Percentiles rank a stretch among this genome's conserved stretches.
Evolutionary conservation across 176 grass and related monocot species (phyloP).

Genomic region (Phoenix roebelenii): DNA sequence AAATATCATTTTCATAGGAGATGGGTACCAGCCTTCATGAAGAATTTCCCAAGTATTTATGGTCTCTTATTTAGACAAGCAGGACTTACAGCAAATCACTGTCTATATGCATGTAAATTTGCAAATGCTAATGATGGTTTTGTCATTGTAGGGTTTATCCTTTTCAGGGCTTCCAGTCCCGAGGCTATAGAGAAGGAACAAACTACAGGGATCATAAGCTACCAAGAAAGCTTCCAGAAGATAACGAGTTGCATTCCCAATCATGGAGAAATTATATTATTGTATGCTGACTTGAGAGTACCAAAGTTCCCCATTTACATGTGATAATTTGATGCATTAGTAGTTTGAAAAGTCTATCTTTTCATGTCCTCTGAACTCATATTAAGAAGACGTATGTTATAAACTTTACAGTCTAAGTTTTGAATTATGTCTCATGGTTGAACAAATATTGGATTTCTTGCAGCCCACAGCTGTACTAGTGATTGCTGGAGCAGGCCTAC

Average conservation of each 20-base stretch:
- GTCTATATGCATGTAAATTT: too few species aligned
- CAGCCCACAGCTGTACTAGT: slow-evolving; percentile 64
- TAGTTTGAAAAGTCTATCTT: too few species aligned
- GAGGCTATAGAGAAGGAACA: slow-evolving; percentile 39
- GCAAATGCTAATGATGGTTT: neutral
- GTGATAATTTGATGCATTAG: slow-evolving; percentile 1
- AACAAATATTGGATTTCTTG: slow-evolving; percentile 23
- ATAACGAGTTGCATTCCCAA: slow-evolving; percentile 30
- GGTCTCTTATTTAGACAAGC: too few species aligned
- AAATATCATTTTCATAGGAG: too few species aligned
- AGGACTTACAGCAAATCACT: too few species aligned
- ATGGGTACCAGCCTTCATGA: too few species aligned
- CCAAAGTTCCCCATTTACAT: slow-evolving; percentile 14
- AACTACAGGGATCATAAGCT: slow-evolving; percentile 34
- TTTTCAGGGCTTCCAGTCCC: slow-evolving; percentile 18
- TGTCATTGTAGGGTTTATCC: slow-evolving; percentile 18
- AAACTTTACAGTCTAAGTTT: neutral
- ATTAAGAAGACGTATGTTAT: neutral
- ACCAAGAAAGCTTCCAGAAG: slow-evolving; percentile 44
- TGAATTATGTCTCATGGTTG: neutral
- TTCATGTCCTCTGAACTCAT: too few species aligned
- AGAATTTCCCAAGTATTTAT: too few species aligned
- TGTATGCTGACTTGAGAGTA: slow-evolving; percentile 36
- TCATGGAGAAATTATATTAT: slow-evolving; percentile 48
- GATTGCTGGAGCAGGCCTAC: slow-evolving; percentile 54